A percentile compares a stretch with the other conserved stretches of the same genome.
These are phyloP conservation scores for Cordyceps fumosorosea DNA, from an alignment of 2,329 filamentous ascomycete genomes.

Conservation along the genomic window DNA sequence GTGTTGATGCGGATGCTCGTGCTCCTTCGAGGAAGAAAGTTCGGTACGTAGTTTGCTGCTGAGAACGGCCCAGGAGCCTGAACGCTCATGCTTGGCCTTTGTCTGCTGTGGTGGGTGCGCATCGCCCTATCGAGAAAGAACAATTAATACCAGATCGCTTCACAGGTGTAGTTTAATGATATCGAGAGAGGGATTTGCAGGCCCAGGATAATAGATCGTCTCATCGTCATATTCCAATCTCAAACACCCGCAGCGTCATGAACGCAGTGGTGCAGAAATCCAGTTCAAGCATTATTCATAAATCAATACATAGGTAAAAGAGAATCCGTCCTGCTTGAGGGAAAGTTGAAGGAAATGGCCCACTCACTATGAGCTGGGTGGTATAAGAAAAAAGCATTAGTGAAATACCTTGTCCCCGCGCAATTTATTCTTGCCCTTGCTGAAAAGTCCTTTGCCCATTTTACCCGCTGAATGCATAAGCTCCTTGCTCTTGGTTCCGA, in stretches of 20 bases:
- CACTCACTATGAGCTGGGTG: slow-evolving; percentile 17
- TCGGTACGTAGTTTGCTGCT: slow-evolving; percentile 24
- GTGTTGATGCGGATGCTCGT: slow-evolving; percentile 7
- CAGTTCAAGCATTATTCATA: slow-evolving; percentile 18
- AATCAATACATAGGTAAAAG: slow-evolving; percentile 11
- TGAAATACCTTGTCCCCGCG: slow-evolving; percentile 84
- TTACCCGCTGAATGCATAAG: slow-evolving; percentile 80
- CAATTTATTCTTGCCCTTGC: slow-evolving; percentile 84
- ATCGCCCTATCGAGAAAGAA: slow-evolving; percentile 31
- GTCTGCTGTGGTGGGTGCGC: slow-evolving; percentile 27
- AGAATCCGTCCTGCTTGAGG: slow-evolving; percentile 11
- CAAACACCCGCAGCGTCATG: slow-evolving; percentile 30
- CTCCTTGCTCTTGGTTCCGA: slow-evolving; percentile 82
- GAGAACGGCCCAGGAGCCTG: slow-evolving; percentile 39
- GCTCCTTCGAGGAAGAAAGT: background rate
- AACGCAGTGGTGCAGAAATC: slow-evolving; percentile 25
- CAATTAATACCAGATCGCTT: slow-evolving; percentile 30
- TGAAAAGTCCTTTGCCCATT: slow-evolving; percentile 84
- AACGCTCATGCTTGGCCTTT: slow-evolving; percentile 32
- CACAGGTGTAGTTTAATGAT: slow-evolving; percentile 19
- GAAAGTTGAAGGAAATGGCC: slow-evolving; percentile 15
- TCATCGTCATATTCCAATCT: slow-evolving; percentile 37
- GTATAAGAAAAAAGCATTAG: slow-evolving; percentile 39
- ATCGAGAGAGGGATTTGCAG: slow-evolving; percentile 18
- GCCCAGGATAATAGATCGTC: slow-evolving; percentile 17